These are phyloP conservation scores for Begonia peltatifolia DNA, from an alignment of 306 rosid species.

Conservation along the genomic window DNA sequence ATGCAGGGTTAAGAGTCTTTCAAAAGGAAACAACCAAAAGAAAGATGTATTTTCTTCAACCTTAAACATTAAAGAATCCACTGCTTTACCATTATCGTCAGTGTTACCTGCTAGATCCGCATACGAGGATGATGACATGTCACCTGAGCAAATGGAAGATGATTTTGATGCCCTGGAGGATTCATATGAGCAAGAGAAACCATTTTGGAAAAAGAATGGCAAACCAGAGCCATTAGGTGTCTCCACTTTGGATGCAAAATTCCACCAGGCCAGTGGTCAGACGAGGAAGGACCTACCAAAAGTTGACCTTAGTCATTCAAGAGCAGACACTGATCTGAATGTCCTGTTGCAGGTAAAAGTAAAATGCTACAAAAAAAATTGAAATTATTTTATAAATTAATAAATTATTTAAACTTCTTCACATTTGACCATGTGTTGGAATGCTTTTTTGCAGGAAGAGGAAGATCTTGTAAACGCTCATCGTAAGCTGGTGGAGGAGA, in stretches of 20 bases:
- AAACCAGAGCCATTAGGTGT: slow-evolving; percentile 42
- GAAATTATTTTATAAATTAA: not conserved
- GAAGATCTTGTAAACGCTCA: slow-evolving; percentile 97
- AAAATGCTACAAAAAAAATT: not conserved
- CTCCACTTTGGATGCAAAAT: slow-evolving; percentile 38
- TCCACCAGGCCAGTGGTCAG: slow-evolving; percentile 51
- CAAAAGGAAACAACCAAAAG: slow-evolving; percentile 75
- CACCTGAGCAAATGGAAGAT: slow-evolving; percentile 55
- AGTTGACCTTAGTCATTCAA: slow-evolving; percentile 33
- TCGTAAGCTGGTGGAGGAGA: slow-evolving; percentile 94
- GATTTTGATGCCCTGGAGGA: slow-evolving; percentile 70
- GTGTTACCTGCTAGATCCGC: slow-evolving; percentile 32
- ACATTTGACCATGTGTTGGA: too few relatives aligned
- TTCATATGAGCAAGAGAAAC: slow-evolving; percentile 50
- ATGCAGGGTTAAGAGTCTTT: slow-evolving; percentile 87
- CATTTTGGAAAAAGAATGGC: slow-evolving; percentile 64
- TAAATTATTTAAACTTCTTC: not conserved
- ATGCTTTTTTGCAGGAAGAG: slow-evolving; percentile 52
- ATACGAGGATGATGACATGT: slow-evolving; percentile 52
- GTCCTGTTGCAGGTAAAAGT: slow-evolving; percentile 69
- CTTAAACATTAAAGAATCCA: slow-evolving; percentile 73
- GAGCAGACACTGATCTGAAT: slow-evolving; percentile 68
- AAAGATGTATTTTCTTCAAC: slow-evolving; percentile 61
- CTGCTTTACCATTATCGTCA: slow-evolving; percentile 58
- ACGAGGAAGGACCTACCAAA: slow-evolving; percentile 65